Evolutionary conservation across 2,329 filamentous ascomycete genomes (phyloP), one percentile per base, ranked within the genome.

Genomic region (Aaosphaeria arxii): DNA sequence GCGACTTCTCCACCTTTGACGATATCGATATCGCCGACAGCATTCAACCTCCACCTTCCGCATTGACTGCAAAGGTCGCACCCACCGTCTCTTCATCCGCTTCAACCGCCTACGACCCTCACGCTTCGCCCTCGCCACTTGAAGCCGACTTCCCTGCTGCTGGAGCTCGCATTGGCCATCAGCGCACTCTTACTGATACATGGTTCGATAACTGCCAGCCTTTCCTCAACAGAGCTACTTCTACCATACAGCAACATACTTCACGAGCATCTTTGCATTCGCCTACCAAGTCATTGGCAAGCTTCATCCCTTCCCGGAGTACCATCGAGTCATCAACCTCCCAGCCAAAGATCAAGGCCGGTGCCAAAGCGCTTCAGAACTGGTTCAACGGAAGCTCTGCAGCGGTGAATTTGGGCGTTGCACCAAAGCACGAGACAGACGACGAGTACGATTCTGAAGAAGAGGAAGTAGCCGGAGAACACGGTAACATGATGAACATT

Each of bases 321-420:
- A 45, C 56, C 5, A 51, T 65, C 38, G 63, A 66, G 43, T 62
- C 64, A 9, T 11, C 39, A 2, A 36, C 33, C 33, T 40, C 39
- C 24, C 64, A 65, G 48, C 63, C 64, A 31, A 66, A 64, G 51
- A 58, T 66, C 46, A 53, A 57, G 35, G 50, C 53, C 5, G 56
- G 56, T 7, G 50, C 56, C 17, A 56, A 59, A 30, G 59, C 60
- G 2, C 55, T 80, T 33, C 73, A 75, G 44, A 73, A 73, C 53
- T 79, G 77, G 76, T 81, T 81, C 61, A 76, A 75, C 58, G 77
- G 78, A 35, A 71, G 74, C 43, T 79, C 76, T 29, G 73, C 75
- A 35, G 72, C 76, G n/a, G 71, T 78, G 40, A 74, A 71, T 52
- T 64, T 79, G 38, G 71, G 71, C 38, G 58, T 77, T 39, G 63